phyloP scores from a whole-genome alignment of 306 rosid species.

The Corylus heterophylla region DNA sequence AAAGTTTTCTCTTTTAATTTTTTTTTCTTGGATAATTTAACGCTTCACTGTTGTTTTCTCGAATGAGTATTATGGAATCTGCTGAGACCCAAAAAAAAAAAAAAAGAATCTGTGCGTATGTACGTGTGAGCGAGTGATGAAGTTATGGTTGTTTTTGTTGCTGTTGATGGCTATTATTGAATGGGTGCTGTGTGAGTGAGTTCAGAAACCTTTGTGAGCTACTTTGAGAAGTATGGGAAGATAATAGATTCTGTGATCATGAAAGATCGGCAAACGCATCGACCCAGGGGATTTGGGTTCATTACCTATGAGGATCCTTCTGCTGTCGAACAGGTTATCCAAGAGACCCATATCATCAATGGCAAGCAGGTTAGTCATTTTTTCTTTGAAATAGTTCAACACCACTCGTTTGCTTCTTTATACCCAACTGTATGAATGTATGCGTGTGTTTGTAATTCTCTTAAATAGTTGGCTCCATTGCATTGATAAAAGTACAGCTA shows the following conservation, averaged over 20 bases:
- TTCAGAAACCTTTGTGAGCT: slow-evolving; percentile 72
- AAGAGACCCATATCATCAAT: slow-evolving; percentile 69
- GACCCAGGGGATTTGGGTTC: slow-evolving; percentile 89
- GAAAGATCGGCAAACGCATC: slow-evolving; percentile 85
- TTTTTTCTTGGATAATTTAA: too few relatives aligned
- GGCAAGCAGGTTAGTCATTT: slow-evolving; percentile 61
- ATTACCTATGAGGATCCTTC: slow-evolving; percentile 84
- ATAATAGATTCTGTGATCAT: slow-evolving; percentile 87
- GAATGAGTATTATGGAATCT: neutral
- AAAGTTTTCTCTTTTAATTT: neutral
- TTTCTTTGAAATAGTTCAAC: neutral
- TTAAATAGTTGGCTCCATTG: neutral
- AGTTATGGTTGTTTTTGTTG: neutral
- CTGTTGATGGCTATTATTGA: neutral
- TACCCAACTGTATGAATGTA: neutral
- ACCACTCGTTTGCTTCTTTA: neutral
- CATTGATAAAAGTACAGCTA: too few relatives aligned
- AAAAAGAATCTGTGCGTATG: neutral
- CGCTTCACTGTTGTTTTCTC: neutral
- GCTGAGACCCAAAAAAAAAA: neutral
- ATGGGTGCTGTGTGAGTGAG: neutral
- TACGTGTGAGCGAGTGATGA: neutral
- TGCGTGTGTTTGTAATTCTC: neutral
- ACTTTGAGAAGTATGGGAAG: slow-evolving; percentile 89
- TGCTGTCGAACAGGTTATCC: slow-evolving; percentile 79